Evolutionary conservation across 2,329 filamentous ascomycete genomes (phyloP), one percentile per base, ranked within the genome.

Genomic region (Aspergillus ibericus): DNA sequence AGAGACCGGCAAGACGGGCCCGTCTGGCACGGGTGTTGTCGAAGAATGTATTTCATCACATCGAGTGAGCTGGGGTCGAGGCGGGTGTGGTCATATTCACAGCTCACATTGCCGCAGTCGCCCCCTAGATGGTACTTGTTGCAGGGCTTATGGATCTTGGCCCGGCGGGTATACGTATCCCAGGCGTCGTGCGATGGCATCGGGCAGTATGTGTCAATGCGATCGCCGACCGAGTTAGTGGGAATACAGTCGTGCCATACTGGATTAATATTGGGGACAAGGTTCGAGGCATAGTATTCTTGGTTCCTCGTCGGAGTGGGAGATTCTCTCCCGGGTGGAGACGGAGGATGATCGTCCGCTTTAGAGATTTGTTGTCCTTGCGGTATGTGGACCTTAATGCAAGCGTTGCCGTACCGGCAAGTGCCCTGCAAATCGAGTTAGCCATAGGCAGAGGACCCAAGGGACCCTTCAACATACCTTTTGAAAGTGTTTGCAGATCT

Each of bases 71-170:
- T 69, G 1, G 72, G 61, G 5, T 77, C 75, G 3, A 83, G 72
- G 3, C 75, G 69, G 25, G 63, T 68, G 63, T 85, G 82, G 51
- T 83, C 81, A 63, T 75, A 83, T 3, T 67, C 66, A 59, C 80
- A 82, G 55, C 59, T 58, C 42, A 67, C 60, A 40, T 68, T 68
- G 29, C 65, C 64, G 63, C 81, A 83, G 15, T 68, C 60, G 2
- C 73, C 71, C 0, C 73, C 73, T 0, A 84, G 71, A 56, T 83
- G 78, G 58, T 77, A 76, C 27, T 74, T 76, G 64, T 83, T 83
- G 68, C 82, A 84, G 0, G 81, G 74, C 63, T 82, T 83, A 16
- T 72, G 68, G 2, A 69, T 63, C 13, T 69, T 70, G 27, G 72
- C 70, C 12, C 75, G 74, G 10, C 69, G 66, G 18, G 75, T 72